phyloP scores from a whole-genome alignment of 106 monocot species.

The Allium sativum region DNA sequence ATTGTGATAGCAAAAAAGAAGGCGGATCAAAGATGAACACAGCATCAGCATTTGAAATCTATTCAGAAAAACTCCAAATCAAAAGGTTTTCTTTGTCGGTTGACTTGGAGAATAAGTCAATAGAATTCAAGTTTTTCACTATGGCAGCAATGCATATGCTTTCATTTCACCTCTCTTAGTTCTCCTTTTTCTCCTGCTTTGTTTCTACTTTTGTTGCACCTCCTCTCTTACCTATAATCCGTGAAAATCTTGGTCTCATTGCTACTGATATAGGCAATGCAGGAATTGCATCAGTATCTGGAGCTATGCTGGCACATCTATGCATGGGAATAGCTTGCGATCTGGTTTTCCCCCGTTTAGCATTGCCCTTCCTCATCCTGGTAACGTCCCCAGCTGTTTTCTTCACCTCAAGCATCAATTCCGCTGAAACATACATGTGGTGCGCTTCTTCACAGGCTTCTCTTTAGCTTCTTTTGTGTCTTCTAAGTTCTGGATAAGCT shows the following conservation, averaged over 20 bases:
- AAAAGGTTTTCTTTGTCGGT: conserved; percentile 13
- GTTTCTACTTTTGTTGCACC: not conserved
- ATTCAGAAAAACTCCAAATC: too few species aligned
- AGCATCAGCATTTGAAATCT: too few species aligned
- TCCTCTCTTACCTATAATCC: conserved; percentile 63
- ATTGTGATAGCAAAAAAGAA: too few species aligned
- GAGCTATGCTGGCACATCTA: too few species aligned
- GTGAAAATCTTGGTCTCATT: conserved; percentile 69
- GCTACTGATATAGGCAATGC: conserved; percentile 38
- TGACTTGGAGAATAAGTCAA: conserved; percentile 31
- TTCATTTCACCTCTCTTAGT: conserved; percentile 50
- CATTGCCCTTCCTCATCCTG: not conserved
- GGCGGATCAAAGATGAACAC: too few species aligned
- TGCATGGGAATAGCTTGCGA: too few species aligned
- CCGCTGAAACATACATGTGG: too few species aligned
- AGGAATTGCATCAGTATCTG: too few species aligned
- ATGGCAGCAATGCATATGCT: conserved; percentile 62
- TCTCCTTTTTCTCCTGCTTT: conserved; percentile 51
- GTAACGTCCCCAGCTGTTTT: not conserved
- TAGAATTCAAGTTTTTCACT: conserved; percentile 26
- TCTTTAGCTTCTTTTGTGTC: too few species aligned
- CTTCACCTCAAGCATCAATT: not conserved
- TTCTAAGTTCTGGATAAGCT: too few species aligned
- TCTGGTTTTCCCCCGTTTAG: conserved; percentile 11
- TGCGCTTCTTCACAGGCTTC: too few species aligned